Percentiles rank a stretch among this genome's conserved stretches.
phyloP scores from a whole-genome alignment of 139 green algal species.

The Eudorina sp. region DNA sequence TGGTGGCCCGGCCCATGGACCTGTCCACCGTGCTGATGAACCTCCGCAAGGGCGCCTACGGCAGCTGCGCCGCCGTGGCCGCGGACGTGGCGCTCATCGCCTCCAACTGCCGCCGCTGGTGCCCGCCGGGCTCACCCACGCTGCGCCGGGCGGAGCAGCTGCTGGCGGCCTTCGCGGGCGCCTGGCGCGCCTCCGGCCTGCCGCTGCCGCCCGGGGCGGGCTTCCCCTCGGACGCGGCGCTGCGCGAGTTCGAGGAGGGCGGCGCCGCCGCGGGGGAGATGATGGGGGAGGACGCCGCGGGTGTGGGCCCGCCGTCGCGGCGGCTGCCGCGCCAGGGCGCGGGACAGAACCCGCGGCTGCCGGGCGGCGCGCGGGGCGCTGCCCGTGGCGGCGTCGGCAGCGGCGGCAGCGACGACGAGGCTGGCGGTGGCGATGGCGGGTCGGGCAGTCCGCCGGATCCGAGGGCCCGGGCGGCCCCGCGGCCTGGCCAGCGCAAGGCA shows the following conservation, averaged over 20 bases:
- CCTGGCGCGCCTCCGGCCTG: constrained; percentile 12
- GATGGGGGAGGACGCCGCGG: not conserved
- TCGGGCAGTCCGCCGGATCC: not conserved
- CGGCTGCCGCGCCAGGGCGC: not conserved
- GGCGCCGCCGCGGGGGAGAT: not conserved
- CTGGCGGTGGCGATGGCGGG: not conserved
- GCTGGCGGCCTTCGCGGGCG: not conserved
- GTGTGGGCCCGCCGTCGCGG: not conserved
- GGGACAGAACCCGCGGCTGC: not conserved
- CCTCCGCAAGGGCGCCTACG: constrained; percentile 52
- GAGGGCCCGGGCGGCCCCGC: not conserved
- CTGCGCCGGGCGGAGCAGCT: constrained; percentile 33
- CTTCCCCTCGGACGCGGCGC: not conserved
- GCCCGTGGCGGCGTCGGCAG: not conserved
- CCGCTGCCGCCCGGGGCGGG: not conserved
- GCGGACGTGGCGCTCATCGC: constrained; percentile 54
- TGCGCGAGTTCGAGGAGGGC: not conserved
- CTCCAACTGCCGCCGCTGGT: constrained; percentile 62
- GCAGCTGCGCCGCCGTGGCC: constrained; percentile 21
- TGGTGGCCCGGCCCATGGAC: constrained; percentile 70
- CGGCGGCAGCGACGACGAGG: not conserved
- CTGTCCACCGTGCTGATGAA: constrained; percentile 57
- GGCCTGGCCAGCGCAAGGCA: not conserved
- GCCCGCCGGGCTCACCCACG: constrained; percentile 43
- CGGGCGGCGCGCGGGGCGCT: not conserved